Base-by-base conservation (phyloP, 345 rosid genomes). In the Sapria himalayana region DNA sequence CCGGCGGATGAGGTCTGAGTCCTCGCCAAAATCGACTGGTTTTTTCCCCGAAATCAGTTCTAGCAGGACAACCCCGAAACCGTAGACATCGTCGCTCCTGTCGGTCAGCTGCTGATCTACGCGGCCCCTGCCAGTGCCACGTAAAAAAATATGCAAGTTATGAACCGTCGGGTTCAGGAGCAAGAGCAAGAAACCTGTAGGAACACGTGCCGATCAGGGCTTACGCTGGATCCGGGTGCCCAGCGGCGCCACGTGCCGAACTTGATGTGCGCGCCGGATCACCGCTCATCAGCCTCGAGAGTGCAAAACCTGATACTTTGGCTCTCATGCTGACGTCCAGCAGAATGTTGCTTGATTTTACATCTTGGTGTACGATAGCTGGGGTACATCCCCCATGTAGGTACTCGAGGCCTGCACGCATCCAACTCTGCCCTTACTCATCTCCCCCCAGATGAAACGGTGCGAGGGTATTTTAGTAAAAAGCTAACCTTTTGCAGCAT, bases 191-290 rank as follows among this genome's bases (percentile, higher is more conserved):
- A n/a, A n/a, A n/a, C n/a, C n/a, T n/a, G n/a, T n/a, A 19, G 5
- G 49, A 37, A 22, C 2, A 19, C 31, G 34, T 11, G 24, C 20
- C 4, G 25, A 22, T 2, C 34, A 50, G 41, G 55, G 24, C 72
- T 69, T 79, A 89, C 99, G 77, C 81, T 32, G 99, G 99, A 55
- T 91, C 95, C 15, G 84, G 76, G 66, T 91, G 84, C 52, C 99
- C 99, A 0, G 84, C 81, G 0, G 95, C 80, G 27, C 95, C 99
- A 54, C 81, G 64, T 2, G 92, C 95, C n/a, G 68, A 79, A 29
- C 99, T 91, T 13, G 99, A 84, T 32, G 84, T 57, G 22, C 84
- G 93, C 32, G 99, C 77, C 39, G 84, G 56, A 55, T 84, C 99
- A 34, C 84, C 95, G 13, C 80, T 95, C 48, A 95, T 69, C 62